Evolutionary conservation across 805 yeast species (phyloP).

Genomic region (Candida coquimbonensis): DNA sequence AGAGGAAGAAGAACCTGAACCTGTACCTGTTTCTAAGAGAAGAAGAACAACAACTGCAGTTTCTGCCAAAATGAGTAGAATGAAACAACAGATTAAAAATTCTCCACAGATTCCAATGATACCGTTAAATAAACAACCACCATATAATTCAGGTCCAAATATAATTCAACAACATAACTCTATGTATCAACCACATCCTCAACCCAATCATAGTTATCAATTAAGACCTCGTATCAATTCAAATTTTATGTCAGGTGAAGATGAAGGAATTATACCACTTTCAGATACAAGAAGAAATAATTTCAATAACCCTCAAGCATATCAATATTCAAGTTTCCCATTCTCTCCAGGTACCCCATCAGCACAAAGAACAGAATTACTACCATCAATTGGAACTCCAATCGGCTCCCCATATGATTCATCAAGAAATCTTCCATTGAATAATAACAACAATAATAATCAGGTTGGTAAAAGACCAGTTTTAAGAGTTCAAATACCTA

Average conservation of each 20-base stretch:
- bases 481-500: conserved; percentile 23
- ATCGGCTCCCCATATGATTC: conserved; percentile 6
- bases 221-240: conserved; percentile 1
- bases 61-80: neutral
- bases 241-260: neutral
- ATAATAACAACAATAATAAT: conserved; percentile 7
- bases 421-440: conserved; percentile 18
- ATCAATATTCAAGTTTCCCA: conserved; percentile 5
- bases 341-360: conserved; percentile 12
- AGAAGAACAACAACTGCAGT: conserved; percentile 1
- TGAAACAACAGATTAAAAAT: neutral
- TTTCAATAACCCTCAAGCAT: neutral
- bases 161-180: conserved; percentile 6
- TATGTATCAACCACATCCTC: conserved; percentile 4
- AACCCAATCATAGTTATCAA: conserved; percentile 1
- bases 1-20: conserved; percentile 9
- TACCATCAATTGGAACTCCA: conserved; percentile 6
- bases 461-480: conserved; percentile 19
- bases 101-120: neutral
- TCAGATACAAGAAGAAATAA: conserved; percentile 3
- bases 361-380: conserved; percentile 4
- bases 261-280: conserved; percentile 1
- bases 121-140: no score
- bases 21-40: conserved; percentile 1
- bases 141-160: conserved; percentile 1